phyloP scores from a whole-genome alignment of 1,139 yeast genomes.

The Blastobotrys indianensis region DNA sequence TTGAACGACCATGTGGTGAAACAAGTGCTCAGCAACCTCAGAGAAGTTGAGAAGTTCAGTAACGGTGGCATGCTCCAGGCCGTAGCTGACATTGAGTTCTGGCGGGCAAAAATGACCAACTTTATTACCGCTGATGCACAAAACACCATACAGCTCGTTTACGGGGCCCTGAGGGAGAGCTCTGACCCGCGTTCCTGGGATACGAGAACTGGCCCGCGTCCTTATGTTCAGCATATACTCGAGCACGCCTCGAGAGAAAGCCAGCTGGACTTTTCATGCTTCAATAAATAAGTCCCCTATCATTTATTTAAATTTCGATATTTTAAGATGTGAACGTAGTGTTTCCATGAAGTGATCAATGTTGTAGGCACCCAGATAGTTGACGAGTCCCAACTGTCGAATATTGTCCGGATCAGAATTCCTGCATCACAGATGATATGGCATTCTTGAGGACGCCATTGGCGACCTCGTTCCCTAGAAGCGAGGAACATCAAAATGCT shows the following conservation, averaged over 20 bases:
- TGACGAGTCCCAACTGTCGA: not conserved
- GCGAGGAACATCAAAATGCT: not conserved
- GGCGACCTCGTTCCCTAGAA: conserved; percentile 1
- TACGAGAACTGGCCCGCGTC: conserved; percentile 24
- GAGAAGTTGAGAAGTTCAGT: conserved; percentile 37
- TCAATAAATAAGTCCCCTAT: conserved; percentile 1
- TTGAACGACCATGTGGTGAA: conserved; percentile 43
- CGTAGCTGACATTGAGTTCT: conserved; percentile 37
- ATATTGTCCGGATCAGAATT: not conserved
- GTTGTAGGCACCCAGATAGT: too few species aligned
- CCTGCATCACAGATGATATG: not conserved
- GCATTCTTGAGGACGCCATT: conserved; percentile 8
- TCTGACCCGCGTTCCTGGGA: conserved; percentile 26
- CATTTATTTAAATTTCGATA: not conserved
- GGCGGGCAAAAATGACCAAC: conserved; percentile 30
- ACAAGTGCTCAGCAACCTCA: conserved; percentile 40
- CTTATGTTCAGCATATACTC: conserved; percentile 23
- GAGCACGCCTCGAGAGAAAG: conserved; percentile 18
- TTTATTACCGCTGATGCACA: conserved; percentile 31
- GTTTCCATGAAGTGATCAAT: too few species aligned
- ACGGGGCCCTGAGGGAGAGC: conserved; percentile 27
- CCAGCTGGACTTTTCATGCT: conserved; percentile 13
- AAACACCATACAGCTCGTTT: conserved; percentile 28
- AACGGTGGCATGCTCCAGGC: conserved; percentile 37
- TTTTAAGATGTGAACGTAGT: too few species aligned